Base-by-base conservation (phyloP, 1,284 basidiomycete species). In the Pyrrhoderma noxium region DNA sequence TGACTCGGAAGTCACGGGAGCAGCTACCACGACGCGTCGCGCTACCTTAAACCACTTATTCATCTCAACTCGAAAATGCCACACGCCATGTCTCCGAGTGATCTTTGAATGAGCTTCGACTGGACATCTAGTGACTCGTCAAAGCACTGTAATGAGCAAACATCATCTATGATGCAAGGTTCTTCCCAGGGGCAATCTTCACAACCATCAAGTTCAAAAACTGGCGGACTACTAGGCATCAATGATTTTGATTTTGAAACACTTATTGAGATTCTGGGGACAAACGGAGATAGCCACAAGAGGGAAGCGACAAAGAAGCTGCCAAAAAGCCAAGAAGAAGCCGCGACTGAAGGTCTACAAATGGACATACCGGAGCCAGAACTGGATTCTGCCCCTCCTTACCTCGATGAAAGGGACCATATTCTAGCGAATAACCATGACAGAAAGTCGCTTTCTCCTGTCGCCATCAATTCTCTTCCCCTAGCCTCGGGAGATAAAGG, bases 201-300 rank as follows among this genome's bases (percentile, higher is more conserved):
- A 35, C 34, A n/a, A 21, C 23, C n/a, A 21, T 21, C 35, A 19
- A 23, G 22, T 27, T 27, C 11, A 27, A 18, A 40, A 16, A 40
- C 13, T 5, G 11, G 27, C 25, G 51, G 51, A 19, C n/a, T 51
- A 27, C 45, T 41, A 9, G 25, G 13, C 27, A 52, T 52, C 25
- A 38, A 52, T 34, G 51, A 52, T 23, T 52, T 45, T 38, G 51
- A 52, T 39, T 52, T 52, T 16, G 38, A 52, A 35, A 46, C 51
- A 19, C 51, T 52, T 14, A 52, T 52, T 22, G 51, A 52, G 19
- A 40, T 52, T 35, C 51, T 52, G 3, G 51, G 51, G 9, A 47
- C 51, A 18, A 46, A 43, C 25, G 51, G 38, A 41, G 42, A 36
- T 8, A 25, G 23, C n/a, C 9, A 23, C 13, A 51, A 37, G 13